These are phyloP conservation scores for Epichloe coenophiala DNA, from an alignment of 2,329 filamentous ascomycete species.

Conservation along the genomic window DNA sequence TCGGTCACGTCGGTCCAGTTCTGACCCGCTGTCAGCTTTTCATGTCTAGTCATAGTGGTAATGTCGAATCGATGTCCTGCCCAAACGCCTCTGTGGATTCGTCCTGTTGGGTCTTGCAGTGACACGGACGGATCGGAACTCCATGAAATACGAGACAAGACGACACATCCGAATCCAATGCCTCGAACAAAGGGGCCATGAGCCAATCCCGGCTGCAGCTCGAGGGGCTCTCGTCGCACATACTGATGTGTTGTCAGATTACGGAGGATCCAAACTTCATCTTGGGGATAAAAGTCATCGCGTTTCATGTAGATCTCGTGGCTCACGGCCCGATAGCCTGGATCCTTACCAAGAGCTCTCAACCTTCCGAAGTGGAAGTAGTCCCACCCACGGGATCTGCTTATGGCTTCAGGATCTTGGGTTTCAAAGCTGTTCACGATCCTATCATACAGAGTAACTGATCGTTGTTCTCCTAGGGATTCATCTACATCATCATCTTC, in stretches of 20 bases:
- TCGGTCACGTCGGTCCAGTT: background rate
- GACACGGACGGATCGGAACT: background rate
- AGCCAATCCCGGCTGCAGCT: background rate
- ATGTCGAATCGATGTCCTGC: conserved; percentile 1
- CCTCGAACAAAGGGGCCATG: background rate
- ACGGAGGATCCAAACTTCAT: background rate
- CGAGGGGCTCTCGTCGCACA: background rate
- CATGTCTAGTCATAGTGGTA: background rate
- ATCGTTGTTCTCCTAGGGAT: too few species aligned
- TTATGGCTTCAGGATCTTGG: too few species aligned
- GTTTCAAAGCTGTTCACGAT: too few species aligned
- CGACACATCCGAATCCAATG: background rate
- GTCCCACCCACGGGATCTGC: too few species aligned
- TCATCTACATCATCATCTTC: background rate
- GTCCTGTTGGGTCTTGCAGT: background rate
- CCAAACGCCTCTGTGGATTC: background rate
- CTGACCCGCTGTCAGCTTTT: background rate
- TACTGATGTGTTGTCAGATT: conserved; percentile 1
- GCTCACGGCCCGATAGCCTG: too few species aligned
- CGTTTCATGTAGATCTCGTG: background rate
- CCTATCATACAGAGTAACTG: too few species aligned
- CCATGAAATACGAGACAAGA: background rate
- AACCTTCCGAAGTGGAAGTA: too few species aligned
- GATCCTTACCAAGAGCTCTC: too few species aligned
- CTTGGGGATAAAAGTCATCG: background rate